These are phyloP conservation scores for Trichoderma simmonsii DNA, from an alignment of 2,329 filamentous ascomycete genomes.

Conservation along the genomic window DNA sequence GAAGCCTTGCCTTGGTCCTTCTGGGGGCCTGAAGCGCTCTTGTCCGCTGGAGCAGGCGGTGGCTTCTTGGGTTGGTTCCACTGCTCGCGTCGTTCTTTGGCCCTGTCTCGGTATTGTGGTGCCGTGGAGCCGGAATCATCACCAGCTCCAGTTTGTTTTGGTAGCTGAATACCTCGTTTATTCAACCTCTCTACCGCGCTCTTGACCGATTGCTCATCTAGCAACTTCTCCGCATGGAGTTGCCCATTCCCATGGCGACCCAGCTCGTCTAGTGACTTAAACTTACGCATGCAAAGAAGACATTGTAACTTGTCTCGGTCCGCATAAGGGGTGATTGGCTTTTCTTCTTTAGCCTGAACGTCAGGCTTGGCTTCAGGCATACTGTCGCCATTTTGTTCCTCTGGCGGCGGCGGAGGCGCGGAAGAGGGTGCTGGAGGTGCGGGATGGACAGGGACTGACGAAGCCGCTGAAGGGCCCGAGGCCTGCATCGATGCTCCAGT, in stretches of 20 bases:
- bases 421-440: conserved; percentile 20
- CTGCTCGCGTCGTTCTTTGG: conserved; percentile 61
- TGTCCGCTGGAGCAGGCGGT: conserved; percentile 32
- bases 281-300: conserved; percentile 46
- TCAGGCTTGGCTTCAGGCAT: conserved; percentile 7
- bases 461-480: conserved; percentile 12
- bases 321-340: conserved; percentile 41
- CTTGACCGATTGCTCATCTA: conserved; percentile 46
- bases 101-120: conserved; percentile 60
- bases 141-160: conserved; percentile 29
- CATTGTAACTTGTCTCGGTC: conserved; percentile 51
- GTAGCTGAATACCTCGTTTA: conserved; percentile 37
- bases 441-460: conserved; percentile 17
- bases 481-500: conserved; percentile 24
- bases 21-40: conserved; percentile 34
- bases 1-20: conserved; percentile 15
- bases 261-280: conserved; percentile 43
- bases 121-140: conserved; percentile 11
- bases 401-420: conserved; percentile 15
- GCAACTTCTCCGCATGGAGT: conserved; percentile 41
- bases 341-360: background rate
- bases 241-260: conserved; percentile 42
- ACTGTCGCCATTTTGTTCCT: conserved; percentile 16
- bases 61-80: conserved; percentile 61
- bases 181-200: conserved; percentile 42